Base-by-base conservation (phyloP, 208 protist genomes). In the Leishmania lainsoni region DNA sequence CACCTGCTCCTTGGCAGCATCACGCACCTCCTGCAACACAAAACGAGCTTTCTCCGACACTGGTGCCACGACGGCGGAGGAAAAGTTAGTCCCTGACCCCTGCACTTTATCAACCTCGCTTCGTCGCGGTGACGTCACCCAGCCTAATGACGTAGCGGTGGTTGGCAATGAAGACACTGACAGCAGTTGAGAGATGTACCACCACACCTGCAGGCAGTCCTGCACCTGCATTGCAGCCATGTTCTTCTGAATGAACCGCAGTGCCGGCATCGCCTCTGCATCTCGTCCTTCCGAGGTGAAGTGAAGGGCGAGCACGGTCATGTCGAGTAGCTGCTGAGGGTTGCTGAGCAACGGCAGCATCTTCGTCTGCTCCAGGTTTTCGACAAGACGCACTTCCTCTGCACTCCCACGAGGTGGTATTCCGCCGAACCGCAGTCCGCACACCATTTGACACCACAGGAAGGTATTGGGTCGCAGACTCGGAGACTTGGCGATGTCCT, bases 391-490 rank as follows among this genome's bases (percentile, higher is more conserved):
- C 26, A 48, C 52, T 45, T 71, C 49, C 42, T 78, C 78, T 48
- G 68, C 51, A 48, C 82, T 84, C 42, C 76, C 85, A 12, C 48
- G 77, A 1, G 65, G 75, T n/a, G 83, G 71, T 75, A 87, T 32
- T 49, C 79, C 84, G 17, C 80, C 73, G 29, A 90, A 81, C 32
- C 79, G 81, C 26, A 87, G 61, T 16, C 86, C 87, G 22, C 84
- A 78, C 42, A 85, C 86, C 76, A 94, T 48, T 72, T 94, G 90
- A 17, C 81, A 78, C 79, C 90, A 89, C 16, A 95, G 76, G 77
- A 95, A 95, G 5, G 86, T 93, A 76, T 95, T 95, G 26, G 73
- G 69, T 9, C 83, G 85, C 68, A 95, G 78, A 14, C 61, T 76
- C 10, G 83, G 58, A 0, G 71, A 77, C 29, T 54, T n/a, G 22